These are phyloP conservation scores for Cicer judaicum DNA, from an alignment of 306 rosid genomes.

Conservation along the genomic window DNA sequence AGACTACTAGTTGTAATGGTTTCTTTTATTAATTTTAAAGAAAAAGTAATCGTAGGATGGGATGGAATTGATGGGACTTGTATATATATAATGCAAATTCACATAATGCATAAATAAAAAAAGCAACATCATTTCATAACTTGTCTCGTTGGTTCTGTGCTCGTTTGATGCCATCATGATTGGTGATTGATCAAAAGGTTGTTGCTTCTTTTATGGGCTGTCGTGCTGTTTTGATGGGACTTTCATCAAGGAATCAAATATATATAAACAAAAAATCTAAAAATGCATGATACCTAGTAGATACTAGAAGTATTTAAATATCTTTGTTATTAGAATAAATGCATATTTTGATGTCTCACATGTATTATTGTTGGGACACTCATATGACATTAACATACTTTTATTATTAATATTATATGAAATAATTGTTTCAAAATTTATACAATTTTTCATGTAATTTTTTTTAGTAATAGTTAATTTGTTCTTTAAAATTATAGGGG, in stretches of 20 bases:
- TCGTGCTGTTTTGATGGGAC: constrained; percentile 35
- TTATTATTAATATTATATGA: too few relatives aligned
- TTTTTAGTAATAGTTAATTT: too few relatives aligned
- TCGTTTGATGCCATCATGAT: constrained; percentile 39
- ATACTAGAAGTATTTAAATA: too few relatives aligned
- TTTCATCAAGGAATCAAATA: neutral
- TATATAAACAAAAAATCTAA: neutral
- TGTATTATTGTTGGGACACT: too few relatives aligned
- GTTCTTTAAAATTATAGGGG: too few relatives aligned
- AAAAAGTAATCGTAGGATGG: neutral
- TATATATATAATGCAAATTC: neutral
- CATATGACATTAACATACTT: too few relatives aligned
- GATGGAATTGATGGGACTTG: constrained; percentile 46
- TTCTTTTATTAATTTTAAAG: neutral
- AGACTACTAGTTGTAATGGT: neutral
- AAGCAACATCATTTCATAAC: constrained; percentile 33
- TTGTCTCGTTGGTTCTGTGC: constrained; percentile 29
- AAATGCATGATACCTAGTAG: too few relatives aligned
- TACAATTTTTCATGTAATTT: too few relatives aligned
- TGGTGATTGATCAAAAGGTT: constrained; percentile 47
- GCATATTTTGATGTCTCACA: too few relatives aligned
- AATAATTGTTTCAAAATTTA: too few relatives aligned
- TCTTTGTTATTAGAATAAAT: too few relatives aligned
- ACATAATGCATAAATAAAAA: neutral
- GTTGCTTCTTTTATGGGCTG: constrained; percentile 39